Evolutionary conservation across 805 yeast species (phyloP).

Genomic region (Lipomyces sp.): DNA sequence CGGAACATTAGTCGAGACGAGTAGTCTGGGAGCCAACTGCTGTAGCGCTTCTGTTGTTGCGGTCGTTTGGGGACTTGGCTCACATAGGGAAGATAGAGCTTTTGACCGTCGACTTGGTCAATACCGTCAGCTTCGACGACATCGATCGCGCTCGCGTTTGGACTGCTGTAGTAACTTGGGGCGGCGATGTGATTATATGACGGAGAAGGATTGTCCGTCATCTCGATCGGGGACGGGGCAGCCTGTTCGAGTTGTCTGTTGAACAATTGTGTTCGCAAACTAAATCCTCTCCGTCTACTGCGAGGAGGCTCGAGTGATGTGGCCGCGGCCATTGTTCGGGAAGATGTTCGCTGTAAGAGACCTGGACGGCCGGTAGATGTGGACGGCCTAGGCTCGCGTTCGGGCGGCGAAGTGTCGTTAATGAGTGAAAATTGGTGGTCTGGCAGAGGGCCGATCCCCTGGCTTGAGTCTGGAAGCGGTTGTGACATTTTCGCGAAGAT

Average conservation of each 20-base stretch:
- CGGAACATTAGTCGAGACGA: conserved; percentile 39
- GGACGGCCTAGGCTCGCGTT: neutral
- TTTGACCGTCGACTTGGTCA: conserved; percentile 12
- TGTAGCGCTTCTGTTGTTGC: neutral
- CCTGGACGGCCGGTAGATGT: neutral
- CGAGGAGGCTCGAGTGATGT: neutral
- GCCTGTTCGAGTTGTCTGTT: conserved; percentile 46
- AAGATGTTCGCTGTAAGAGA: neutral
- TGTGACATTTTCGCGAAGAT: no score
- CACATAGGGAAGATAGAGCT: conserved; percentile 11
- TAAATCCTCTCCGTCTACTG: conserved; percentile 56
- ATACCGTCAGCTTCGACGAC: conserved; percentile 30
- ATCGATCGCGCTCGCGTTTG: conserved; percentile 27
- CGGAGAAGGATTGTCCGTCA: conserved; percentile 40
- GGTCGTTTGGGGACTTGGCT: neutral
- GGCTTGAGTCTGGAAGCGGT: no score
- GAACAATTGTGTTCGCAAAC: conserved; percentile 68
- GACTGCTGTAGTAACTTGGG: conserved; percentile 20
- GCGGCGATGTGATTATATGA: conserved; percentile 25
- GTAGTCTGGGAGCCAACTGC: conserved; percentile 38
- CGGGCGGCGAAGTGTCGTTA: neutral
- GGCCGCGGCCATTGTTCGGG: neutral
- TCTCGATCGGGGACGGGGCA: conserved; percentile 45
- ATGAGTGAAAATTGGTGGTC: neutral
- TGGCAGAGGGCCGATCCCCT: no score